Base-by-base conservation (phyloP, 73 alveolate species). In the Breviolum minutum region DNA sequence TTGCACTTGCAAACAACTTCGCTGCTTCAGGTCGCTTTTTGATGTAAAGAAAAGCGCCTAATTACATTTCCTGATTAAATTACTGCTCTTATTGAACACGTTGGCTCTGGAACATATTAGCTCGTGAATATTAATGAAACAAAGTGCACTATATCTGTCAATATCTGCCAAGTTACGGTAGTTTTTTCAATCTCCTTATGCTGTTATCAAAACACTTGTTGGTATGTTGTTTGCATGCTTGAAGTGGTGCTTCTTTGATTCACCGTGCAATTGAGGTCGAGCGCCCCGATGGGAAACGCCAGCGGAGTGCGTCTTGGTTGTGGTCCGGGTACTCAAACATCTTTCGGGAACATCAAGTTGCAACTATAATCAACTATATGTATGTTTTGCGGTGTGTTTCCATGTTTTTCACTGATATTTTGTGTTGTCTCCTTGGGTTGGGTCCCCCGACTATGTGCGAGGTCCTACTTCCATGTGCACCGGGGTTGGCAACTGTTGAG, bases 381-480 rank as follows among this genome's bases (percentile, higher is more conserved):
- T 22, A 54, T 60, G 73, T 29, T 17, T 8, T 6, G 22, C 54
- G 54, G 54, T 40, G 54, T 3, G 54, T 40, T 40, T 40, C 54
- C 54, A 40, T 40, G 54, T 40, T 40, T 40, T 40, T 40, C 89
- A 81, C 32, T 81, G 24, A 27, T 81, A 63, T 12, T 27, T 40
- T 12, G 30, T 27, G 19, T 19, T 22, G 13, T 17, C 68, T 13
- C 12, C 22, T 26, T 27, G 8, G 0, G 69, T 81, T 9, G 54
- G 54, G 54, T 3, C 3, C 3, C 54, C 54, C 54, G 54, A 40
- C 54, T 0, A 40, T 40, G 54, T 40, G 54, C 90, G 63, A 92
- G 97, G 97, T 48, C 97, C 97, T 10, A 92, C 97, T 14, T 92
- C 97, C 60, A 92, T 92, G 97, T 92, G 97, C 86, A 92, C 97